Conservation (phyloP, 257 asterid species). For the Parsonsia alboflavescens region DNA sequence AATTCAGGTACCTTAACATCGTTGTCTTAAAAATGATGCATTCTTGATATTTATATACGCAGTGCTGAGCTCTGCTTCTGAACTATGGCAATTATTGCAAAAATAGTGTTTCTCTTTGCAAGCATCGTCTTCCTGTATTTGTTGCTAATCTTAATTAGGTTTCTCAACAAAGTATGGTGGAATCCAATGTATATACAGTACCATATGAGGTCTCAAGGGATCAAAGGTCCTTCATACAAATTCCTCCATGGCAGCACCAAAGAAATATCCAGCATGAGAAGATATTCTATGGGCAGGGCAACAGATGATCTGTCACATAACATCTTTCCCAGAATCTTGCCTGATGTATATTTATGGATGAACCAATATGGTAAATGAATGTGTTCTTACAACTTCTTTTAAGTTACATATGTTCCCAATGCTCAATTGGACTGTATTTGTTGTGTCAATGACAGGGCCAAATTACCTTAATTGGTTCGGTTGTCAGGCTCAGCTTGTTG, state of each 20-base stretch:
- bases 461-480: conserved; percentile 57
- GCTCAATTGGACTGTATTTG: not conserved
- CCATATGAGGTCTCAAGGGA: conserved; percentile 45
- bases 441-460: conserved; percentile 27
- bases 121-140: conserved; percentile 23
- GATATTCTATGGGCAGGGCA: conserved; percentile 26
- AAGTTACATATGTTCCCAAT: too few species aligned
- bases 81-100: conserved; percentile 2
- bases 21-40: not conserved
- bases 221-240: conserved; percentile 48
- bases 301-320: conserved; percentile 46
- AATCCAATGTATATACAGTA: conserved; percentile 30
- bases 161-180: conserved; percentile 40
- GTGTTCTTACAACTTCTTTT: not conserved
- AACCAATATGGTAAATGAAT: conserved; percentile 35
- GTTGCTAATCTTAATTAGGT: conserved; percentile 17
- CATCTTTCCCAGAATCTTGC: conserved; percentile 53
- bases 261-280: conserved; percentile 42
- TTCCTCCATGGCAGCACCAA: conserved; percentile 53
- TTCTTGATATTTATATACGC: not conserved
- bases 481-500: conserved; percentile 45
- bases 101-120: conserved; percentile 5
- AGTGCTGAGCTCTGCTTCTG: not conserved
- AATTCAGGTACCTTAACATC: not conserved
- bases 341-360: conserved; percentile 46